Evolutionary conservation across 2,329 filamentous ascomycete species (phyloP), one percentile per base, ranked within the genome.

Genomic region (Plenodomus tracheiphilus): DNA sequence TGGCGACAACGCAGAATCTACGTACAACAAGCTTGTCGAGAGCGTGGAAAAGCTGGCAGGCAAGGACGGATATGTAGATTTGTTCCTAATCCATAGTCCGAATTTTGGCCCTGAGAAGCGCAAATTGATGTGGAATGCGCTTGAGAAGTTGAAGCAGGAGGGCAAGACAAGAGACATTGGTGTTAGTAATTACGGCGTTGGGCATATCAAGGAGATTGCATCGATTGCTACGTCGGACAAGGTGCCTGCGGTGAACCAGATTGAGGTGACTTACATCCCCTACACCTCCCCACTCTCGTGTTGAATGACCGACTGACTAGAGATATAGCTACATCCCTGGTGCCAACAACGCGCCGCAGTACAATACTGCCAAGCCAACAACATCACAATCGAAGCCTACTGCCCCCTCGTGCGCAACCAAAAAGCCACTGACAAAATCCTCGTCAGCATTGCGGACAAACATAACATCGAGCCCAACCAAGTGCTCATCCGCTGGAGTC

Each of bases 401-500:
- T 86, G 82, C 35, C 85, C 85, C 3, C 79, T 87, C 18, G 85
- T 85, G n/a, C 77, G 83, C 38, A 91, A 89, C 47, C 76, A 87
- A 74, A 86, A 90, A 58, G 85, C 85, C 54, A 83, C 85, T 35
- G 87, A 95, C 55, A 75, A 81, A 54, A 82, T 81, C 11, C 75
- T 94, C 25, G 79, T 81, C 50, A 77, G 77, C 13, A 73, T 95
- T 47, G 83, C 85, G 1, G 77, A 86, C 61, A 92, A 91, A 75
- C 83, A 94, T 69, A 79, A 78, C 56, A 91, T 87, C 75, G 83
- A 83, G 7, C 83, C 87, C 50, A 87, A 88, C 9, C 91, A 96
- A 77, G 75, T 96, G 9, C 72, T 96, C 63, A 75, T 96, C 41
- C 81, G 91, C 54, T 96, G 90, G 81, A 88, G 87, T 59, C 71